These are phyloP conservation scores for Fusarium pseudoanthophilum DNA, from an alignment of 2,329 filamentous ascomycete species.

Conservation along the genomic window DNA sequence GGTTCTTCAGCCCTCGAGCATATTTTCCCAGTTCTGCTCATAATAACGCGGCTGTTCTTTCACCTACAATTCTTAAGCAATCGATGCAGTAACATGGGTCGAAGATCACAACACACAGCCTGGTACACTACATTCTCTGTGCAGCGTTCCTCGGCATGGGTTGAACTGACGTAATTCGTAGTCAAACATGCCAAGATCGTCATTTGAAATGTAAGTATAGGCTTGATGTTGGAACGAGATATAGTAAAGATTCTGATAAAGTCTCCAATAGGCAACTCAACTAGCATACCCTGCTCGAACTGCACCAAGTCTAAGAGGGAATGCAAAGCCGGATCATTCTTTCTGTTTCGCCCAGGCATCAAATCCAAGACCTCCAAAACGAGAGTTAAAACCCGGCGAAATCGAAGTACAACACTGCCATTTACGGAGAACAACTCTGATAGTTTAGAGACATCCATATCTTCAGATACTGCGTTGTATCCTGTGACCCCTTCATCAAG, in stretches of 20 bases:
- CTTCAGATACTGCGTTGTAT: neutral
- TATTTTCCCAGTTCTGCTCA: neutral
- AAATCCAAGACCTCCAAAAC: neutral
- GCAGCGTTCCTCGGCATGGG: too few species aligned
- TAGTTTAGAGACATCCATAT: neutral
- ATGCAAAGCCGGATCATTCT: neutral
- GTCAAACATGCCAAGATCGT: neutral
- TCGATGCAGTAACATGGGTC: neutral
- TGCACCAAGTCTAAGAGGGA: neutral
- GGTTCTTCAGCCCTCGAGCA: neutral
- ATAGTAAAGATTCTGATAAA: neutral
- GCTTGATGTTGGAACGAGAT: fast-evolving
- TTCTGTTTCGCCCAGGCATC: neutral
- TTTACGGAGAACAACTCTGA: too few species aligned
- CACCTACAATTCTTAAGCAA: too few species aligned
- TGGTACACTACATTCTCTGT: neutral
- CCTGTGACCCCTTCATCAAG: neutral
- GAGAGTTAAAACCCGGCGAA: neutral
- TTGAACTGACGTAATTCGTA: neutral
- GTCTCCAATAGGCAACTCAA: neutral
- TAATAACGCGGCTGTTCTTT: fast-evolving
- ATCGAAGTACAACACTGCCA: too few species aligned
- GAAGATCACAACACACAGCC: neutral
- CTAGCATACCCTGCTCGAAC: neutral
- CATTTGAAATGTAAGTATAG: neutral